phyloP scores from a whole-genome alignment of 2,329 filamentous ascomycete species.

The Penicillium capsulatum region DNA sequence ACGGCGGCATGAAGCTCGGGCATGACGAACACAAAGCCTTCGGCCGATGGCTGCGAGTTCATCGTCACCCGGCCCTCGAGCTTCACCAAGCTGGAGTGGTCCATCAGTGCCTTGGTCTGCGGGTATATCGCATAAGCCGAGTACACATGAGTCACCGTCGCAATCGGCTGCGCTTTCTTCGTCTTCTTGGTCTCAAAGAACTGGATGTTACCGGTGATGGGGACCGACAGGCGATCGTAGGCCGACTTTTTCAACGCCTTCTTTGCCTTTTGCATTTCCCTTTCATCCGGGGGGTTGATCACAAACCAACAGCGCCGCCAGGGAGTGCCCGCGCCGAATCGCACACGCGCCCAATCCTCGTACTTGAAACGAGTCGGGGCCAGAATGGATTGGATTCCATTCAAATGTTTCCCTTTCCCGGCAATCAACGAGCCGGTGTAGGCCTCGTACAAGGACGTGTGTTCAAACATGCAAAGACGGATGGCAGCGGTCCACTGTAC shows the following conservation, averaged over 20 bases:
- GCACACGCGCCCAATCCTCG: constrained; percentile 90
- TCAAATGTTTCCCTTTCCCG: constrained; percentile 82
- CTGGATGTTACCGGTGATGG: constrained; percentile 82
- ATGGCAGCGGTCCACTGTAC: constrained; percentile 96
- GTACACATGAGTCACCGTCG: constrained; percentile 84
- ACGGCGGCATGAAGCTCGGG: constrained; percentile 90
- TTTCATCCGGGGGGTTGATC: constrained; percentile 86
- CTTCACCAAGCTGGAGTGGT: constrained; percentile 90
- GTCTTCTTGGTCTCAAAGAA: constrained; percentile 94
- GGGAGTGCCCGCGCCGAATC: constrained; percentile 91
- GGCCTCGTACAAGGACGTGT: constrained; percentile 87
- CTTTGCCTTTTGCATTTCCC: constrained; percentile 77
- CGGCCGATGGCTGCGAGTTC: constrained; percentile 73
- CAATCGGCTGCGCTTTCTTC: constrained; percentile 86
- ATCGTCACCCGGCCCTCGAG: constrained; percentile 88
- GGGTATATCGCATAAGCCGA: constrained; percentile 95
- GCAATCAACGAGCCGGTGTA: constrained; percentile 95
- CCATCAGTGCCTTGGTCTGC: constrained; percentile 86
- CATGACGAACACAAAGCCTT: constrained; percentile 98
- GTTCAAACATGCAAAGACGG: constrained; percentile 88
- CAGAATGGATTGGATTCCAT: constrained; percentile 87
- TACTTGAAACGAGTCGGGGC: constrained; percentile 71
- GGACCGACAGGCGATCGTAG: constrained; percentile 69
- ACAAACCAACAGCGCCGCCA: constrained; percentile 98
- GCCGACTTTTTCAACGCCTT: constrained; percentile 74